Conservation (phyloP, 495 filamentous ascomycete species). For the Penicillium longicatenatum region DNA sequence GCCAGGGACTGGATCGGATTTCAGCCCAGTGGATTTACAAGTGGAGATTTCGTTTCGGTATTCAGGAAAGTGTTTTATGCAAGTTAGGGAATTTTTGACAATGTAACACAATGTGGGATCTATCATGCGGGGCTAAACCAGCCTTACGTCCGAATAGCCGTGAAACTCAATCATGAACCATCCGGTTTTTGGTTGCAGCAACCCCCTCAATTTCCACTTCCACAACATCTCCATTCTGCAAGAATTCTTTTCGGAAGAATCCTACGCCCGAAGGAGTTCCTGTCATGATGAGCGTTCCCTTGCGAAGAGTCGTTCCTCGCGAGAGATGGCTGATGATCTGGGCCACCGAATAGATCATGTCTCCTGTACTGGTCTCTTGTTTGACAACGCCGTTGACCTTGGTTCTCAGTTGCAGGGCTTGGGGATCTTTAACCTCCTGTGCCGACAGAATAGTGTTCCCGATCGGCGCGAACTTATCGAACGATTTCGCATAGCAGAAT, state of each 20-base stretch:
- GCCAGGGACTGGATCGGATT: background rate
- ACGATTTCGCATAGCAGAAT: slow-evolving; percentile 74
- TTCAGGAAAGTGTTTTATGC: background rate
- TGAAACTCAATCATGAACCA: slow-evolving; percentile 5
- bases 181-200: slow-evolving; percentile 38
- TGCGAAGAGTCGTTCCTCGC: slow-evolving; percentile 67
- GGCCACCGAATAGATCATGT: slow-evolving; percentile 72
- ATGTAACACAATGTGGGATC: slow-evolving; percentile 1
- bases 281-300: slow-evolving; percentile 73
- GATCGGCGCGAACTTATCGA: slow-evolving; percentile 76
- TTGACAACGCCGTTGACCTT: slow-evolving; percentile 64
- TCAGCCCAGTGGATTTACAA: background rate
- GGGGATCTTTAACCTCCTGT: slow-evolving; percentile 55
- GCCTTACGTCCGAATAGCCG: background rate
- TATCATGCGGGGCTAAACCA: background rate
- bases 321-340: slow-evolving; percentile 67
- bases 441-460: slow-evolving; percentile 67
- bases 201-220: slow-evolving; percentile 47
- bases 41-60: background rate
- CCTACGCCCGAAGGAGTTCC: slow-evolving; percentile 57
- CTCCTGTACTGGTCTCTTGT: slow-evolving; percentile 64
- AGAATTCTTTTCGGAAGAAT: slow-evolving; percentile 42
- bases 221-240: slow-evolving; percentile 55
- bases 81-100: background rate
- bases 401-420: slow-evolving; percentile 57